A percentile compares a stretch with the other conserved stretches of the same genome.
Conservation (phyloP, 129 eudicot genomes). For the Escallonia rubra region DNA sequence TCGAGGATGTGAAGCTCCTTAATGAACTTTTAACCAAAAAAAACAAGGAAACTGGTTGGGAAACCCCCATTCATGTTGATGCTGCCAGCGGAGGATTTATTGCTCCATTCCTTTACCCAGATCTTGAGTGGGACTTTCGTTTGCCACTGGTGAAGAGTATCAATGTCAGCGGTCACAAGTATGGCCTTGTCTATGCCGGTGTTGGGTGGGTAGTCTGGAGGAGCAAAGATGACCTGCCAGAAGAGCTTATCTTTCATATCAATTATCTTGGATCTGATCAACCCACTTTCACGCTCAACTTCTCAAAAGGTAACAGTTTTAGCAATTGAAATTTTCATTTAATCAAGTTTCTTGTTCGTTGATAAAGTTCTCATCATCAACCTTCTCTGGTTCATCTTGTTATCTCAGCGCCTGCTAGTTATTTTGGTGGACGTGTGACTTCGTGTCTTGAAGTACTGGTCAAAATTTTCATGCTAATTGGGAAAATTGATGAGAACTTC, state of each 20-base stretch:
- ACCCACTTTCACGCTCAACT: slow-evolving; percentile 79
- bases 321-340: background rate
- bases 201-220: slow-evolving; percentile 87
- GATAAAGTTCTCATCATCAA: background rate
- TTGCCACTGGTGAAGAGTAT: slow-evolving; percentile 76
- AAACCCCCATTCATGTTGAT: slow-evolving; percentile 80
- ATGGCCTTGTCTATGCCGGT: slow-evolving; percentile 80
- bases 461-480: too few relatives aligned
- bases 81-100: slow-evolving; percentile 91
- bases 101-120: slow-evolving; percentile 72
- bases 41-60: slow-evolving; percentile 70
- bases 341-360: background rate
- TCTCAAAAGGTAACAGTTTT: slow-evolving; percentile 55
- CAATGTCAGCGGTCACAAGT: slow-evolving; percentile 86
- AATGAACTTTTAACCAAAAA: slow-evolving; percentile 46
- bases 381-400: too few relatives aligned
- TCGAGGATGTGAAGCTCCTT: slow-evolving; percentile 79
- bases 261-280: slow-evolving; percentile 82
- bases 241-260: slow-evolving; percentile 72
- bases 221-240: slow-evolving; percentile 70
- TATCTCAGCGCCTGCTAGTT: too few relatives aligned
- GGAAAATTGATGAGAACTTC: too few relatives aligned
- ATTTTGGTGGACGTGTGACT: too few relatives aligned
- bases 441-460: too few relatives aligned
- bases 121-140: slow-evolving; percentile 76